phyloP scores from a whole-genome alignment of 768 basidiomycete genomes.

The Suillus tomentosus region DNA sequence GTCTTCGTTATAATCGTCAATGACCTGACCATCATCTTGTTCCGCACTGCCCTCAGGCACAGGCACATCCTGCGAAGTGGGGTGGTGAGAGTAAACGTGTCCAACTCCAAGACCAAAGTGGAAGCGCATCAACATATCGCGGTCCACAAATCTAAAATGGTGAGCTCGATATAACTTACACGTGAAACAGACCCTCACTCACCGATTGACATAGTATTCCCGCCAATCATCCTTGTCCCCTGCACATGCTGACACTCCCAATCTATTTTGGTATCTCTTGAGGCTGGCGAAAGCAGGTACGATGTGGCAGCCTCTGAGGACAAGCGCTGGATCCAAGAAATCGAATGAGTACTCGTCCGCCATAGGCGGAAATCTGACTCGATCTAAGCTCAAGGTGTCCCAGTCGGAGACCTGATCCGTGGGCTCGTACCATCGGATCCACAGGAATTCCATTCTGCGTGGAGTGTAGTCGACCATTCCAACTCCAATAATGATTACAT shows the following conservation, averaged over 20 bases:
- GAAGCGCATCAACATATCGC: neutral
- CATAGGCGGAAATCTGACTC: conserved; percentile 2
- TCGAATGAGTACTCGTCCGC: neutral
- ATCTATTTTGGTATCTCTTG: neutral
- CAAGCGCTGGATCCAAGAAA: conserved; percentile 2
- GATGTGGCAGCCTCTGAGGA: conserved; percentile 10
- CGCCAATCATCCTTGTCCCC: neutral
- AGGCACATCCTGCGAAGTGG: no score
- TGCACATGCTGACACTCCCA: neutral
- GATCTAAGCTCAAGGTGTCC: neutral
- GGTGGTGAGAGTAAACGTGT: neutral
- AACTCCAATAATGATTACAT: neutral
- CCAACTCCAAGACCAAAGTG: conserved; percentile 7
- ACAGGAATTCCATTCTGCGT: conserved; percentile 1
- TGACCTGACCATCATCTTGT: no score
- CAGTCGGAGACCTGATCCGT: neutral
- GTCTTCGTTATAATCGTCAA: no score
- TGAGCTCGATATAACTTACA: neutral
- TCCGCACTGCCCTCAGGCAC: no score
- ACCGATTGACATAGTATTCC: neutral
- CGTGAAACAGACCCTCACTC: neutral
- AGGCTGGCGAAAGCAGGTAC: neutral
- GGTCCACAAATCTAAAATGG: neutral
- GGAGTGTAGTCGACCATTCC: neutral
- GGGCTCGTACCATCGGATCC: conserved; percentile 4